Evolutionary conservation across 306 rosid genomes (phyloP), one percentile per base, ranked within the genome.

Genomic region (Lupinus albus): DNA sequence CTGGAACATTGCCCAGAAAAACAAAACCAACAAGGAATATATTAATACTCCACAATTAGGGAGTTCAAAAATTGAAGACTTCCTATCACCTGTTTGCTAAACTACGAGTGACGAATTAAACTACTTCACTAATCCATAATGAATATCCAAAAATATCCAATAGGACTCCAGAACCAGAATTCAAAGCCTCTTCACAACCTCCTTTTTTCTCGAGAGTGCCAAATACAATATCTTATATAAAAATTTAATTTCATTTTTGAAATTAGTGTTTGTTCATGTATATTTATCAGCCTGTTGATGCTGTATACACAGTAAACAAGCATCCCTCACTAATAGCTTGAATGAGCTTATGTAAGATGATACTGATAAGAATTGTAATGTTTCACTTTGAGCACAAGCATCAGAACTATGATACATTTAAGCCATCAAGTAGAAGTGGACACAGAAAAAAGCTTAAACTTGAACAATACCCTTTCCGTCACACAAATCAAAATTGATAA

Each of bases 1-100:
- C 98, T 89, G 68, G 73, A 75, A 79, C 8, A 52, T 55, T 48
- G 63, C 28, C 12, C 50, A 48, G 12, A 35, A 66, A 61, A 65
- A 25, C 39, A 55, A 64, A 74, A 70, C 16, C 36, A 63, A 15
- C n/a, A 41, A 8, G 60, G 48, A 15, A 11, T 56, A 20, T 71
- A n/a, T 59, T 70, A 20, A 54, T 18, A 39, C 55, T 6, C 47
- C 11, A 13, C 45, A 17, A 64, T 51, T 64, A 28, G 53, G 58
- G 50, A 57, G 53, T 64, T 58, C 14, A 64, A 55, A 64, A 21
- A 14, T 20, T 17, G 18, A 51, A 46, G 16, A 75, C 38, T 56
- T 59, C 28, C 48, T 55, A 47, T 32, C 21, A 15, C 44, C 35
- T 61, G 14, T 17, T 68, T 63, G 39, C 58, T 45, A 71, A 71